Evolutionary conservation across 2,329 filamentous ascomycete genomes (phyloP).

Genomic region (Claviceps monticola): DNA sequence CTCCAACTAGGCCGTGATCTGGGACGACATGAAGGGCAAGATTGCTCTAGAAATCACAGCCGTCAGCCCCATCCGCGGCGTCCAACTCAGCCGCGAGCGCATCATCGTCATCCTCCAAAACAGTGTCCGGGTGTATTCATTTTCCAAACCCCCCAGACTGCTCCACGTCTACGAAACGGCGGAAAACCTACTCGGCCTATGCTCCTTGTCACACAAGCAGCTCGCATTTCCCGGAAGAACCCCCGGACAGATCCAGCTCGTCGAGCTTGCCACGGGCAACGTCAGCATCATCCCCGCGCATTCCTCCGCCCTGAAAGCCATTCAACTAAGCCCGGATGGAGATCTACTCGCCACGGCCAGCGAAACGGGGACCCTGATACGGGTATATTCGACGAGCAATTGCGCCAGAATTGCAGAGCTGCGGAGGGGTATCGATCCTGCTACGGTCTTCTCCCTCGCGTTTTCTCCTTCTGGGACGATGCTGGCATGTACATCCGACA

Average conservation of each 20-base stretch:
- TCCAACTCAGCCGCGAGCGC: constrained; percentile 61
- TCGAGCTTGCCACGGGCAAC: constrained; percentile 62
- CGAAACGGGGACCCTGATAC: constrained; percentile 78
- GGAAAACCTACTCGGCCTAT: constrained; percentile 70
- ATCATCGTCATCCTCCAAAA: constrained; percentile 74
- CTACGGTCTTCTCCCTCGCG: constrained; percentile 72
- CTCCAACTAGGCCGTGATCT: constrained; percentile 55
- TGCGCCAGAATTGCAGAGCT: constrained; percentile 74
- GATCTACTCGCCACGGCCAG: constrained; percentile 79
- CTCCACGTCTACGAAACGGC: constrained; percentile 71
- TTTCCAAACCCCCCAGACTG: constrained; percentile 57
- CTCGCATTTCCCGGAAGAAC: constrained; percentile 82
- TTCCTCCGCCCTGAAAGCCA: constrained; percentile 59
- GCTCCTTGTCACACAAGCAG: constrained; percentile 58
- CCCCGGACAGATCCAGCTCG: constrained; percentile 75
- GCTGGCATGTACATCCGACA: constrained; percentile 89
- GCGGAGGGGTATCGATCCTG: constrained; percentile 76
- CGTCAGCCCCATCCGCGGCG: constrained; percentile 64
- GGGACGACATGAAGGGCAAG: constrained; percentile 74
- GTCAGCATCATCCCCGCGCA: constrained; percentile 93
- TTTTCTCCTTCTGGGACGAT: constrained; percentile 72
- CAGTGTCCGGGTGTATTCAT: constrained; percentile 67
- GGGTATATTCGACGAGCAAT: constrained; percentile 68
- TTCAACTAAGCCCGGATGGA: constrained; percentile 69
- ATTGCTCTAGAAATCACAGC: constrained; percentile 65